Evolutionary conservation across 2,329 filamentous ascomycete genomes (phyloP), one percentile per base, ranked within the genome.

Genomic region (Monosporascus sp.): DNA sequence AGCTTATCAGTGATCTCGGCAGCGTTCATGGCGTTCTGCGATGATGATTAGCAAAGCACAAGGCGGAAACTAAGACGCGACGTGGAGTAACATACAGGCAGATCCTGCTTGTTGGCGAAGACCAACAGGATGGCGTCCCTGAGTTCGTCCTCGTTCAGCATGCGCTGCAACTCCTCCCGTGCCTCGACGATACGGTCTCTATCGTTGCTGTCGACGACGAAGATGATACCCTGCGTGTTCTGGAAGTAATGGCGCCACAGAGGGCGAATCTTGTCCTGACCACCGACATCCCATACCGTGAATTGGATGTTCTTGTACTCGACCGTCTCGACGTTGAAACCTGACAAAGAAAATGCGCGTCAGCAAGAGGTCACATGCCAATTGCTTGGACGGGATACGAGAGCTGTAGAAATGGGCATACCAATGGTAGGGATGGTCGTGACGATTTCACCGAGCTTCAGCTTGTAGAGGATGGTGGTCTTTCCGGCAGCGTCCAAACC

Each of bases 241-340:
- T 96, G 92, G 87, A 97, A 99, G 82, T 99, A 99, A 78, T 97
- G 94, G 81, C 94, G 91, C 94, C 94, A 99, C 71, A 99, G 82
- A 72, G 94, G 94, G 75, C 94, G 87, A 74, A 99, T 99, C 89
- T 97, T 97, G 86, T 99, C 94, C 83, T 99, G 94, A 76, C 94
- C 94, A 82, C 94, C 94, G 71, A 99, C 94, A 81, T 97, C 94
- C 94, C 94, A 99, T 74, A 99, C 94, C 75, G 93, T 97, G 84
- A 99, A 99, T 75, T 96, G 91, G 70, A 96, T 97, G 86, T 99
- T 99, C 86, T 97, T 97, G 84, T 97, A 97, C 75, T 96, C 92
- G 75, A 99, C 94, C 53, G 94, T 97, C 85, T 99, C 94, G 75
- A 99, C 94, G 81, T 99, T 99, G 87, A 99, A 99, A 70, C 94